Evolutionary conservation across 2,329 filamentous ascomycete genomes (phyloP).

Genomic region (Fusarium sp.): DNA sequence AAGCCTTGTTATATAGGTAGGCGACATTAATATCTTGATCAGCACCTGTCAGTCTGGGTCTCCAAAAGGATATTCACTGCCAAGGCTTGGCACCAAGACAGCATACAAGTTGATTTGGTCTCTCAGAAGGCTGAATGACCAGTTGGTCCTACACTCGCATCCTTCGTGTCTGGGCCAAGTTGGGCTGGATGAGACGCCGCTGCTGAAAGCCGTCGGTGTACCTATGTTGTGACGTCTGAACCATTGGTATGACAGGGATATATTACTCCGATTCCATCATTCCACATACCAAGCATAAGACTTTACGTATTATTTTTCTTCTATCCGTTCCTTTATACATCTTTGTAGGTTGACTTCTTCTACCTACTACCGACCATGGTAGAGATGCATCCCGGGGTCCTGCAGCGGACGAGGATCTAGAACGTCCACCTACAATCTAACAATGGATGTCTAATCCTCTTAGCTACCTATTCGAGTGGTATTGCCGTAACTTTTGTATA

Average conservation of each 20-base stretch:
- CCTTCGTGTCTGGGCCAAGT: background rate
- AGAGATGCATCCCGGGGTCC: background rate
- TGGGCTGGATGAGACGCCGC: background rate
- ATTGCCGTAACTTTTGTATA: background rate
- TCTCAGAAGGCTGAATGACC: background rate
- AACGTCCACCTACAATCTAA: background rate
- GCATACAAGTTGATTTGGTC: background rate
- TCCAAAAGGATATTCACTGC: background rate
- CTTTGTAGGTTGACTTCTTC: background rate
- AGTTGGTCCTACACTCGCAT: background rate
- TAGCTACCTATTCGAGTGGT: too few relatives aligned
- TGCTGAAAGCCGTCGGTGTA: background rate
- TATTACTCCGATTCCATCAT: background rate
- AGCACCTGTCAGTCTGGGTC: background rate
- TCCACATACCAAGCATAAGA: background rate
- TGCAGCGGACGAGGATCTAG: background rate
- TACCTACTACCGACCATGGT: background rate
- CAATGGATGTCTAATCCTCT: too few relatives aligned
- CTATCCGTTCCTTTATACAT: background rate
- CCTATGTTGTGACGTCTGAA: background rate
- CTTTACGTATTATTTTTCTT: background rate
- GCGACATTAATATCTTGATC: background rate
- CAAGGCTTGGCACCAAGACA: background rate
- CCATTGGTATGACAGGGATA: background rate
- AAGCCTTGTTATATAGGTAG: background rate